Percentiles rank a stretch among this genome's conserved stretches.
Evolutionary conservation across 106 monocot species (phyloP).

Genomic region (Apostasia ramifera): DNA sequence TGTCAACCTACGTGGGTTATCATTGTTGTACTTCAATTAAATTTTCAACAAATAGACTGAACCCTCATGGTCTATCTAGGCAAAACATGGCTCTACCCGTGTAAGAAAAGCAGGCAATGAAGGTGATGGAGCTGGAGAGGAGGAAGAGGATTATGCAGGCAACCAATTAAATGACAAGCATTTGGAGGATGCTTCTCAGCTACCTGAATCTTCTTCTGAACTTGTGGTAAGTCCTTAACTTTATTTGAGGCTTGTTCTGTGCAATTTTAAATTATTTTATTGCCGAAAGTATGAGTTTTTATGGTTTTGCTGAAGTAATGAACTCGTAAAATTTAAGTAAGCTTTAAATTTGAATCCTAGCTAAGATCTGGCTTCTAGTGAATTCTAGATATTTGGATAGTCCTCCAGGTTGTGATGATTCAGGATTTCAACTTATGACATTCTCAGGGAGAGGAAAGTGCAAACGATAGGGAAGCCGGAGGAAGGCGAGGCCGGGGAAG

Average conservation of each 20-base stretch:
- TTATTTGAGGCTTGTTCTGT: background rate
- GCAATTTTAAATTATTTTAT: too few relatives aligned
- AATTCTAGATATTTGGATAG: too few relatives aligned
- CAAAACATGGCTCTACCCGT: constrained; percentile 32
- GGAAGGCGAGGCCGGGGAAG: constrained; percentile 34
- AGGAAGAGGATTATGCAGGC: constrained; percentile 38
- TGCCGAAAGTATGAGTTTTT: too few relatives aligned
- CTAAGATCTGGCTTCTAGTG: too few relatives aligned
- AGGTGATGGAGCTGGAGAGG: constrained; percentile 58
- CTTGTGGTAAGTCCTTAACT: constrained; percentile 22
- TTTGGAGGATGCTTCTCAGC: constrained; percentile 27
- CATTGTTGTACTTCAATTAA: too few relatives aligned
- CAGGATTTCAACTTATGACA: background rate
- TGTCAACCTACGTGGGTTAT: too few relatives aligned
- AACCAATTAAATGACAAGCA: constrained; percentile 45
- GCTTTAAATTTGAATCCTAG: too few relatives aligned
- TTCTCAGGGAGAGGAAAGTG: constrained; percentile 36
- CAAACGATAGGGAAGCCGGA: constrained; percentile 37
- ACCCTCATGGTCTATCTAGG: constrained; percentile 4
- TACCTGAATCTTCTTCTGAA: constrained; percentile 32
- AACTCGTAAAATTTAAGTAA: too few relatives aligned
- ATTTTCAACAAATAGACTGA: too few relatives aligned
- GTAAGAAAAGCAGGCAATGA: constrained; percentile 50
- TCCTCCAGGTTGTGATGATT: background rate
- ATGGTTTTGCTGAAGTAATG: too few relatives aligned